These are phyloP conservation scores for Panaeolus papilionaceus DNA, from an alignment of 768 basidiomycete genomes.

Conservation along the genomic window DNA sequence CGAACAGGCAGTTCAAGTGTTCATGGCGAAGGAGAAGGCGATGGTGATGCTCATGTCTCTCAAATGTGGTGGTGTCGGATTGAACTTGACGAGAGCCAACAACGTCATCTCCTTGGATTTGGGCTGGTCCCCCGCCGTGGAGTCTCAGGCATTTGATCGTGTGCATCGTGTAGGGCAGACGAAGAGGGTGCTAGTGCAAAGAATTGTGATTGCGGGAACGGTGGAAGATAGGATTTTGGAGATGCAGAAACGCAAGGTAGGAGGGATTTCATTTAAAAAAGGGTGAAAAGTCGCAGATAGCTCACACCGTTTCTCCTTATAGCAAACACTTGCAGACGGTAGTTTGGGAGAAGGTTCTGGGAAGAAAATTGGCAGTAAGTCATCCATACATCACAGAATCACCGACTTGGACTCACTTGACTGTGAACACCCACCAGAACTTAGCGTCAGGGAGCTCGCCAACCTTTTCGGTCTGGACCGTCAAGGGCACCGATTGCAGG, in stretches of 20 bases:
- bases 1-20: conserved; percentile 61
- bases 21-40: conserved; percentile 66
- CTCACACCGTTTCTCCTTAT: conserved; percentile 10
- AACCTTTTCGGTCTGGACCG: conserved; percentile 54
- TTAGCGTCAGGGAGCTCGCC: conserved; percentile 26
- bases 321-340: conserved; percentile 65
- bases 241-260: conserved; percentile 66
- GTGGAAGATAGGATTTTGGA: conserved; percentile 74
- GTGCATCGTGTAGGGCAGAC: conserved; percentile 65
- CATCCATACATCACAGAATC: not conserved
- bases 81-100: conserved; percentile 69
- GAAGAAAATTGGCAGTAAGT: conserved; percentile 62
- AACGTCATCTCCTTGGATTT: conserved; percentile 70
- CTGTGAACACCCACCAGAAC: conserved; percentile 13
- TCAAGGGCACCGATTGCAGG: conserved; percentile 37
- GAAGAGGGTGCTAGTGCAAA: conserved; percentile 55
- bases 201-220: conserved; percentile 63
- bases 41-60: conserved; percentile 67
- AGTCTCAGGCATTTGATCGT: conserved; percentile 66
- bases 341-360: conserved; percentile 67
- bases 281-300: not conserved
- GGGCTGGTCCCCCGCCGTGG: conserved; percentile 69
- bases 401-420: not conserved
- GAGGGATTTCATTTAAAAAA: conserved; percentile 7
- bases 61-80: conserved; percentile 67